A percentile compares a stretch with the other conserved stretches of the same genome.
These are phyloP conservation scores for Canna indica DNA, from an alignment of 176 grass and related monocot species.

Conservation along the genomic window DNA sequence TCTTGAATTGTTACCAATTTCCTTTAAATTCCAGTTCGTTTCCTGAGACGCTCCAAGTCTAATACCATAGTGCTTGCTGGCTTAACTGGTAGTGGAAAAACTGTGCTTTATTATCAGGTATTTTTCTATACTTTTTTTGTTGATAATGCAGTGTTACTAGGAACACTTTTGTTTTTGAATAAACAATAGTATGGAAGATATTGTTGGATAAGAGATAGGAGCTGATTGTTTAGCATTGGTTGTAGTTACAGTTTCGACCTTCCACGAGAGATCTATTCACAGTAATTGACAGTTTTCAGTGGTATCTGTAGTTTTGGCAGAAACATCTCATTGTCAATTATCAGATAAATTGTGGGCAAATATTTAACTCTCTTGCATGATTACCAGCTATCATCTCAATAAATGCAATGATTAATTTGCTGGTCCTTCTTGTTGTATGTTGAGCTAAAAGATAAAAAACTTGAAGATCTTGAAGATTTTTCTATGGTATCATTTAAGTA, in stretches of 20 bases:
- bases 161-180: not conserved
- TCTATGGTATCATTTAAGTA: not conserved
- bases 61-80: slow-evolving; percentile 76
- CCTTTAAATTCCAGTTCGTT: slow-evolving; percentile 36
- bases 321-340: not conserved
- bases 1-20: not conserved
- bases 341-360: not conserved
- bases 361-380: not conserved
- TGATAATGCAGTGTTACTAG: not conserved
- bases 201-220: not conserved
- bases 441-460: not conserved
- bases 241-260: no score
- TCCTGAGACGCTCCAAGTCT: slow-evolving; percentile 51
- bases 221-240: no score
- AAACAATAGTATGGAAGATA: not conserved
- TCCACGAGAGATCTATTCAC: not conserved
- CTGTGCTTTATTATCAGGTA: slow-evolving; percentile 90
- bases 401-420: not conserved
- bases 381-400: not conserved
- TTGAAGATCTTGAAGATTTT: not conserved
- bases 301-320: not conserved
- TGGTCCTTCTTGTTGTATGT: not conserved
- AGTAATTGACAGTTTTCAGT: not conserved
- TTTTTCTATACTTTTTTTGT: not conserved
- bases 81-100: slow-evolving; percentile 88